Percentiles rank a stretch among this genome's conserved stretches.
These are phyloP conservation scores for Calonectria ilicicola DNA, from an alignment of 2,329 filamentous ascomycete genomes.

Conservation along the genomic window DNA sequence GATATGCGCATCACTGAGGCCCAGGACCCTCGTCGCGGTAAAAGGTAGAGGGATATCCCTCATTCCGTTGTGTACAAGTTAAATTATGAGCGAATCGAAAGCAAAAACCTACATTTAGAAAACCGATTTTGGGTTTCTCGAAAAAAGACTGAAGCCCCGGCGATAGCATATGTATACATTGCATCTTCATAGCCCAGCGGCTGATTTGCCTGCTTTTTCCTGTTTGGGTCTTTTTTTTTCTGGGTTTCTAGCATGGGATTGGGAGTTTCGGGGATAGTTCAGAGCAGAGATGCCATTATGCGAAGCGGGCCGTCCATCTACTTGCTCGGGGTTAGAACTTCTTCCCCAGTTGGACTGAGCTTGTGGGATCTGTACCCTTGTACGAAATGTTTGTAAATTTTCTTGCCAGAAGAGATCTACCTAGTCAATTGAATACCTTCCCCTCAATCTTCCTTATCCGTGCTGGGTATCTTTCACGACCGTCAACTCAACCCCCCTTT, in stretches of 20 bases:
- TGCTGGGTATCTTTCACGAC: conserved; percentile 22
- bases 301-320: conserved; percentile 22
- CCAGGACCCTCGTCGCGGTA: conserved; percentile 80
- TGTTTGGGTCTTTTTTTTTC: conserved; percentile 20
- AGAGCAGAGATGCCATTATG: not conserved
- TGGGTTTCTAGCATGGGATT: conserved; percentile 37
- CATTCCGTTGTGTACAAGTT: too few species aligned
- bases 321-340: not conserved
- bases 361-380: not conserved
- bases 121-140: not conserved
- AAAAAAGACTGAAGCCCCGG: not conserved
- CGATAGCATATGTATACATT: not conserved
- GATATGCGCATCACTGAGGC: conserved; percentile 87
- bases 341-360: not conserved
- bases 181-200: conserved; percentile 27
- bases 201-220: conserved; percentile 21
- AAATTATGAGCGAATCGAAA: not conserved
- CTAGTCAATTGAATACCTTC: conserved; percentile 19
- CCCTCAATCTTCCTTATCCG: conserved; percentile 5
- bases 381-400: conserved; percentile 7
- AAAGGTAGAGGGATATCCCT: conserved; percentile 50
- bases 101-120: not conserved
- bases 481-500: not conserved
- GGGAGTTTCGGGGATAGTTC: conserved; percentile 38
- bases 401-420: conserved; percentile 15